These are phyloP conservation scores for Cupressus sempervirens DNA, from an alignment of 75 land plant species.

Conservation along the genomic window DNA sequence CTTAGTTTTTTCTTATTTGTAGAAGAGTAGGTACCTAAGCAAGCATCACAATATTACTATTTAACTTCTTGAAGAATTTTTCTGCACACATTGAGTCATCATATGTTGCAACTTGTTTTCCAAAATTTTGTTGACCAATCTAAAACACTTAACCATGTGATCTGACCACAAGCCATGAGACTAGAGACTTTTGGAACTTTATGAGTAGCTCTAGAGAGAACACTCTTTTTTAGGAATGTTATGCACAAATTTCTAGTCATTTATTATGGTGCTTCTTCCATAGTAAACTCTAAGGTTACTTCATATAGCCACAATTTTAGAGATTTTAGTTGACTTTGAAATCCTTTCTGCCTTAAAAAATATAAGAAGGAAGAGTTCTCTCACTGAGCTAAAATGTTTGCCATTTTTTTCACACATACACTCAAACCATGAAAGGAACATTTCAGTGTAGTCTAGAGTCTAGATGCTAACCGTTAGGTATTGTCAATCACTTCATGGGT, in stretches of 20 bases:
- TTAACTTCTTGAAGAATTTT: not conserved
- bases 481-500: not conserved
- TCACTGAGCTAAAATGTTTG: not conserved
- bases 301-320: not conserved
- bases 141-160: not conserved
- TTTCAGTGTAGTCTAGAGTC: not conserved
- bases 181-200: not conserved
- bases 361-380: not conserved
- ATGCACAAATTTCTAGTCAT: not conserved
- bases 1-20: not conserved
- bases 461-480: not conserved
- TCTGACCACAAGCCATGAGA: not conserved
- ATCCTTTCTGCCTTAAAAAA: not conserved
- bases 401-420: not conserved
- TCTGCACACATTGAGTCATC: not conserved
- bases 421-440: not conserved
- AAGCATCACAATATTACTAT: not conserved
- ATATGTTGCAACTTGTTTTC: not conserved
- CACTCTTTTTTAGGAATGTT: not conserved
- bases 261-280: not conserved
- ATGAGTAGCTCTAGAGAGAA: not conserved
- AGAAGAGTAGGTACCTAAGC: not conserved
- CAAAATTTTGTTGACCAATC: not conserved
- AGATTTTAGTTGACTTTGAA: not conserved
- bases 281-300: not conserved